Evolutionary conservation across 352 stramenopile genomes (phyloP).

Genomic region (Bremia lactucae): DNA sequence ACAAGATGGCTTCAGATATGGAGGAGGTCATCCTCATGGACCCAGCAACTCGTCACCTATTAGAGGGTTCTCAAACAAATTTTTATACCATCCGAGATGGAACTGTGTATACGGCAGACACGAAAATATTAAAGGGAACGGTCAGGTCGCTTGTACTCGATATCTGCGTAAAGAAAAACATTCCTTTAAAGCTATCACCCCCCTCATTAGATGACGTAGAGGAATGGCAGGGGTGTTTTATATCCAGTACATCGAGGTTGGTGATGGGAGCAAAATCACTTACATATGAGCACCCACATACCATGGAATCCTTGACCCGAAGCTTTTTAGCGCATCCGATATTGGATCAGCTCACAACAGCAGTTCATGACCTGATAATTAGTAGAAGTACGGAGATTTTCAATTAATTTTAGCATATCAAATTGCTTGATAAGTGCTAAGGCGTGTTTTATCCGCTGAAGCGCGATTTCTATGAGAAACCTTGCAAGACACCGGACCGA

Average conservation of each 20-base stretch:
- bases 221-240: conserved; percentile 68
- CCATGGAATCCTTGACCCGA: conserved; percentile 13
- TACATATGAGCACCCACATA: conserved; percentile 34
- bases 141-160: conserved; percentile 67
- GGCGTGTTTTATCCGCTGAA: too few species aligned
- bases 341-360: conserved; percentile 32
- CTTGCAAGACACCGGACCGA: too few species aligned
- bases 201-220: conserved; percentile 43
- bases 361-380: conserved; percentile 37
- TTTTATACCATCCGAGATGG: conserved; percentile 59
- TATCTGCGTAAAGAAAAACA: conserved; percentile 37
- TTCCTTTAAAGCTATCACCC: conserved; percentile 42
- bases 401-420: conserved; percentile 23
- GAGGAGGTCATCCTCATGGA: conserved; percentile 74
- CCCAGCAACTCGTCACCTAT: conserved; percentile 34
- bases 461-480: too few species aligned
- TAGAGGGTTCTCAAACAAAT: conserved; percentile 81
- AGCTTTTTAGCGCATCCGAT: conserved; percentile 30
- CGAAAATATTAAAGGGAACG: conserved; percentile 68
- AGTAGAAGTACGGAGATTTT: conserved; percentile 53
- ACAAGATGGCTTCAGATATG: conserved; percentile 44
- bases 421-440: too few species aligned
- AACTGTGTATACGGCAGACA: conserved; percentile 47
- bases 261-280: conserved; percentile 47
- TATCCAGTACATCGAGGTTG: conserved; percentile 74